Evolutionary conservation across 176 grass and related monocot species (phyloP), one percentile per base, ranked within the genome.

Genomic region (Carex parvula): DNA sequence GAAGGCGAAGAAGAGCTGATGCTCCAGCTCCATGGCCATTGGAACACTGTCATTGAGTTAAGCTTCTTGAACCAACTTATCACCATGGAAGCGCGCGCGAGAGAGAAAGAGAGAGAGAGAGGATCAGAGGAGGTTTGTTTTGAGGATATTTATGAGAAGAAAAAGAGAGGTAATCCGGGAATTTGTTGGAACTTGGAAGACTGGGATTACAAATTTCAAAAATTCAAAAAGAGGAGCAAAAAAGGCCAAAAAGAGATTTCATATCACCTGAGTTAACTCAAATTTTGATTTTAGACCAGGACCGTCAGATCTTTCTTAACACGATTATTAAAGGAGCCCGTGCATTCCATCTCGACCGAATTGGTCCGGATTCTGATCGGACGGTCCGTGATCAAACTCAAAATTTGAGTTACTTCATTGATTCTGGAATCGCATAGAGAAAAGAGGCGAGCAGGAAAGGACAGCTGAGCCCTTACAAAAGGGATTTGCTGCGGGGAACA

Each of bases 51-150:
- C 72, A 62, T 84, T 48, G 74, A 18, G 80, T 86, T 81, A 10
- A 90, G 85, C 81, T 84, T 80, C 71, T 64, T 83, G 78, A 86
- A 86, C 88, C 84, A 87, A 3, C 81, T 17, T 8, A 53, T 64
- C 20, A 79, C 65, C 85, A 87, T 87, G 30, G 65, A 41, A 60
- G 9, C 3, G 30, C 35, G 4, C 30, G 33, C 14, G 58, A 30
- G 20, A 69, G 4, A 48, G 32, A 20, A 41, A 72, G 12, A 15
- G 80, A 18, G 80, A 18, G 14, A 87, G 65, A 30, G 21, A 70
- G 10, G 46, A 50, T 50, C 46, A 50, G 46, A 14, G 32, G 44
- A 76, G 5, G 44, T 52, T 75, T 12, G 71, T 69, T 69, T 4
- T 24, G 48, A 52, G 20, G 70, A 76, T 76, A 76, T 76, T 54